Percentiles rank a stretch among this genome's conserved stretches.
Evolutionary conservation across 23 red algal species (phyloP).

Genomic region (Gracilaria gracilis): DNA sequence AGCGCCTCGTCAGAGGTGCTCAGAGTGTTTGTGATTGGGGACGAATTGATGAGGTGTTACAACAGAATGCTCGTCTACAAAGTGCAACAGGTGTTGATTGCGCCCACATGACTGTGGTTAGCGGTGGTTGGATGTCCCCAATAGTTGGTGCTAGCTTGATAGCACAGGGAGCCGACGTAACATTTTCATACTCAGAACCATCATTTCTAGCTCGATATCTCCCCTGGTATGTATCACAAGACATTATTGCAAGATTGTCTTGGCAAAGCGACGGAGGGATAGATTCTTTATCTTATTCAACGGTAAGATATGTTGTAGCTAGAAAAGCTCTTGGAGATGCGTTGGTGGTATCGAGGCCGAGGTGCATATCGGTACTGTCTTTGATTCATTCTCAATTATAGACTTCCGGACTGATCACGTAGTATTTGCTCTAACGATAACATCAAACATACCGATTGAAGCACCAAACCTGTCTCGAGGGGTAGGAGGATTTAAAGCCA

Average conservation of each 20-base stretch:
- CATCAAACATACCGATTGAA: conserved; percentile 28
- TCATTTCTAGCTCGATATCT: conserved; percentile 53
- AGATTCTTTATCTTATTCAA: conserved; percentile 61
- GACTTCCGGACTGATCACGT: conserved; percentile 73
- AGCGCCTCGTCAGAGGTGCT: conserved; percentile 45
- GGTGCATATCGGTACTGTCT: conserved; percentile 68
- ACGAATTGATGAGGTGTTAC: conserved; percentile 39
- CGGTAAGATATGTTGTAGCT: conserved; percentile 60
- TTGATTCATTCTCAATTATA: conserved; percentile 68
- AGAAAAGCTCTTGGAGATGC: conserved; percentile 18
- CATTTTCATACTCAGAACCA: conserved; percentile 69
- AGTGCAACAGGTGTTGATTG: not conserved
- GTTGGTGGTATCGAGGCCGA: conserved; percentile 41
- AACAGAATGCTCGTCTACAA: not conserved
- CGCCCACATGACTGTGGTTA: conserved; percentile 55
- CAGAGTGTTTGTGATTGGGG: conserved; percentile 48
- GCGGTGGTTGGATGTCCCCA: conserved; percentile 72
- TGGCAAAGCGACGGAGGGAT: conserved; percentile 64
- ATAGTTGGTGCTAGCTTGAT: conserved; percentile 53
- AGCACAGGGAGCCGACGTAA: conserved; percentile 57
- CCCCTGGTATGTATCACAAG: conserved; percentile 56
- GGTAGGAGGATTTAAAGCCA: conserved; percentile 48
- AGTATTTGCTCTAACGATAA: conserved; percentile 58
- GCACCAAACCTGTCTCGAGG: conserved; percentile 25
- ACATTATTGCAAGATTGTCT: conserved; percentile 42